Percentiles rank a stretch among this genome's conserved stretches.
phyloP scores from a whole-genome alignment of 345 rosid species.

The Lepidium sativum region DNA sequence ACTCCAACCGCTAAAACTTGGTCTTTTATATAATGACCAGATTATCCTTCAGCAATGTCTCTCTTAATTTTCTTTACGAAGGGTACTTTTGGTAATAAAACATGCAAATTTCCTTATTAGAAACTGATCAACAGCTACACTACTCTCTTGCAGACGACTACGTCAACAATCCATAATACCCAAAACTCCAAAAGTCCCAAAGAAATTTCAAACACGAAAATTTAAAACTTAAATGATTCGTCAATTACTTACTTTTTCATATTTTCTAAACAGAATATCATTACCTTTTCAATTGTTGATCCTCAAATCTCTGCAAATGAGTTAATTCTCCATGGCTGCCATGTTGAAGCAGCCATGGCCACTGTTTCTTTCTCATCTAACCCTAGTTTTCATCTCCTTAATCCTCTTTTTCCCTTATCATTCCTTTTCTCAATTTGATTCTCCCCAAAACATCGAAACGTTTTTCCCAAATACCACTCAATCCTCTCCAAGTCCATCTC shows the following conservation, averaged over 20 bases:
- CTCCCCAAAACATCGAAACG: conserved; percentile 56
- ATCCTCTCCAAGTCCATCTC: conserved; percentile 24
- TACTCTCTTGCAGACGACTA: conserved; percentile 2
- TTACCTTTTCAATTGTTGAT: background rate
- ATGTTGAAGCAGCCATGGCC: conserved; percentile 34
- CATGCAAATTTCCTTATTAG: background rate
- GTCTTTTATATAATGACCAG: background rate
- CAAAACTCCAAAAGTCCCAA: background rate
- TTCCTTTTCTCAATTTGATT: conserved; percentile 32
- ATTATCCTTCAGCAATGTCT: background rate
- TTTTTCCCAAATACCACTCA: conserved; percentile 34
- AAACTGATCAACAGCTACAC: conserved; percentile 23
- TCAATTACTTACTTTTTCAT: background rate
- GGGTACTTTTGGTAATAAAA: background rate
- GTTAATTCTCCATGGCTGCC: conserved; percentile 32
- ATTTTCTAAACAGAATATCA: background rate
- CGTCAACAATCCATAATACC: conserved; percentile 4
- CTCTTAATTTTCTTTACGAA: background rate
- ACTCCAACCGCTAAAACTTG: conserved; percentile 11
- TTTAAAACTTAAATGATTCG: background rate
- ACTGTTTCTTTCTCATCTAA: conserved; percentile 3
- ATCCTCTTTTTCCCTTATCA: conserved; percentile 17
- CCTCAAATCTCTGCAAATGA: conserved; percentile 4
- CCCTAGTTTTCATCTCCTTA: background rate
- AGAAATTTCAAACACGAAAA: background rate